Percentiles rank a stretch among this genome's conserved stretches.
phyloP scores from a whole-genome alignment of 495 filamentous ascomycete genomes.

The Choiromyces venosus region DNA sequence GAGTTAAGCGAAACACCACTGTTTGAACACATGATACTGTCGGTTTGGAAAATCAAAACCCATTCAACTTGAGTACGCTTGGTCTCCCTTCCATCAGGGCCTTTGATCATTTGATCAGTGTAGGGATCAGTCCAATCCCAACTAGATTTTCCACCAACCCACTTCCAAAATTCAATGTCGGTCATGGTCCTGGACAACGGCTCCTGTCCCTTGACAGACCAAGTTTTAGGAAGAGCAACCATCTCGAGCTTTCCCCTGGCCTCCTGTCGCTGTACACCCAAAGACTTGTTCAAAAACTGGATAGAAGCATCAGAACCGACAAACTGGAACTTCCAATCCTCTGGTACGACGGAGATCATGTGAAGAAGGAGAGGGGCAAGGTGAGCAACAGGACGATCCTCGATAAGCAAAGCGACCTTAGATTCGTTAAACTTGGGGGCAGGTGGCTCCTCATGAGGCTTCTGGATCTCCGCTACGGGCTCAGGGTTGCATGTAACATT shows the following conservation, averaged over 20 bases:
- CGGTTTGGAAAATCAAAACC: constrained; percentile 49
- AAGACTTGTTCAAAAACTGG: constrained; percentile 42
- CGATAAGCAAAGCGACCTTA: constrained; percentile 51
- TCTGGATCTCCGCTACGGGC: neutral
- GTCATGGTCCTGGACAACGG: constrained; percentile 49
- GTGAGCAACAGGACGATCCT: constrained; percentile 47
- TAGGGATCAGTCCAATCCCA: constrained; percentile 23
- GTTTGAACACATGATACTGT: constrained; percentile 52
- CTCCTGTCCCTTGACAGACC: constrained; percentile 47
- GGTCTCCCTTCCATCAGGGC: neutral
- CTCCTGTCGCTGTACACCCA: constrained; percentile 45
- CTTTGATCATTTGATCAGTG: neutral
- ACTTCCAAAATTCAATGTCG: constrained; percentile 46
- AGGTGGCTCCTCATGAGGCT: constrained; percentile 5
- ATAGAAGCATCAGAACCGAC: constrained; percentile 48
- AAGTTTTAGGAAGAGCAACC: constrained; percentile 47
- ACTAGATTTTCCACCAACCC: constrained; percentile 19
- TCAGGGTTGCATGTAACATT: neutral
- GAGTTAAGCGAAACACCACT: constrained; percentile 47
- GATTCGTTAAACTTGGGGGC: constrained; percentile 46
- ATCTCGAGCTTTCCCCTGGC: constrained; percentile 48
- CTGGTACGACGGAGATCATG: constrained; percentile 51
- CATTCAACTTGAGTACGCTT: constrained; percentile 28
- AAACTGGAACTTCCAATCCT: constrained; percentile 54
- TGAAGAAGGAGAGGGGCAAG: constrained; percentile 50